Evolutionary conservation across 169 alveolate species (phyloP).

Genomic region (Plasmodium sp.): DNA sequence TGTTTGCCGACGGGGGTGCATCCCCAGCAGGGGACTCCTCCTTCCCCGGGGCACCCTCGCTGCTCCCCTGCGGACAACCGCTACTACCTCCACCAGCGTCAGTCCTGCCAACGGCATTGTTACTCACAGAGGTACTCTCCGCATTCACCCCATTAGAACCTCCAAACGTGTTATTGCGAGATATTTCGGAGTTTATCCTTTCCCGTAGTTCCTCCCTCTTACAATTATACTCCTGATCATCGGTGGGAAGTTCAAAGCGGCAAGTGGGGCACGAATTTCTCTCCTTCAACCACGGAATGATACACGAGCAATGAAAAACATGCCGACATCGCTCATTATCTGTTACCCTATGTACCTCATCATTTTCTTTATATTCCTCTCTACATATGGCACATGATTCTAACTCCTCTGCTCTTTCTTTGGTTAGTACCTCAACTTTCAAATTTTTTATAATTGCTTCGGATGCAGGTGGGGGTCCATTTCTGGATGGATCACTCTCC

Average conservation of each 20-base stretch:
- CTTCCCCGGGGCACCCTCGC: background rate
- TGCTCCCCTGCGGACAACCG: background rate
- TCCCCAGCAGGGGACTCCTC: background rate
- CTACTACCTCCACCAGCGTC: background rate
- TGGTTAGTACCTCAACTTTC: constrained; percentile 79
- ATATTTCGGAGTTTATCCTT: constrained; percentile 79
- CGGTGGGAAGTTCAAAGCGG: constrained; percentile 95
- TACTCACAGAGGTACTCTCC: background rate
- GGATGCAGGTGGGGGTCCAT: constrained; percentile 90
- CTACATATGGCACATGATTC: constrained; percentile 89
- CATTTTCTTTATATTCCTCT: constrained; percentile 85
- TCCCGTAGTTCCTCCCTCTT: constrained; percentile 84
- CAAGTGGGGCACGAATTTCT: constrained; percentile 97
- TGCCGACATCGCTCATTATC: constrained; percentile 91
- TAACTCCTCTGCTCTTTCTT: constrained; percentile 74
- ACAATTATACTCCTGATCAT: constrained; percentile 91
- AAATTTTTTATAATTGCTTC: constrained; percentile 80
- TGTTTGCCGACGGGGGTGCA: background rate
- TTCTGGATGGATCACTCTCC: constrained; percentile 89
- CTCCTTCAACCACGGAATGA: constrained; percentile 95
- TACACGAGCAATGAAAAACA: constrained; percentile 94
- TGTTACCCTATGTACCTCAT: constrained; percentile 82
- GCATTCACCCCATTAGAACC: background rate
- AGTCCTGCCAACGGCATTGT: background rate
- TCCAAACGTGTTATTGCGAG: constrained; percentile 22